Evolutionary conservation across 441 rosid genomes (phyloP).

Genomic region (Adansonia grandidieri): DNA sequence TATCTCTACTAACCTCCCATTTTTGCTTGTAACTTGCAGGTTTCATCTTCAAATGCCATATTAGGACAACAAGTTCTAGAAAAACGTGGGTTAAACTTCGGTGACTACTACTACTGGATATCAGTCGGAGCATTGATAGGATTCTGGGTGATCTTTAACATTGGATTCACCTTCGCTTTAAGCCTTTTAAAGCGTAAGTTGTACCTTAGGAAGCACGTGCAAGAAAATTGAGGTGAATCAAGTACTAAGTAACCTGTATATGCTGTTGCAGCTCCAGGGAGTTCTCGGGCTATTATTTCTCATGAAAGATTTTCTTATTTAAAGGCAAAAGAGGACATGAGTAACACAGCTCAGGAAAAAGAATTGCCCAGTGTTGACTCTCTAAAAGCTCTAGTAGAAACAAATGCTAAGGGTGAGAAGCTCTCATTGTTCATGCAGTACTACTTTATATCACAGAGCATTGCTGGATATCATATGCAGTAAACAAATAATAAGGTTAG

Average conservation of each 20-base stretch:
- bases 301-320: slow-evolving; percentile 29
- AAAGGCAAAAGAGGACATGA: slow-evolving; percentile 25
- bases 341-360: not conserved
- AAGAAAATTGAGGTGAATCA: not conserved
- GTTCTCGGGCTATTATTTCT: slow-evolving; percentile 35
- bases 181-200: slow-evolving; percentile 41
- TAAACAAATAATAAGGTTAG: not conserved
- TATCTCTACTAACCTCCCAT: not conserved
- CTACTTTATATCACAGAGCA: not conserved
- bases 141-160: slow-evolving; percentile 40
- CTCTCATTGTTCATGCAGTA: not conserved
- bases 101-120: slow-evolving; percentile 46
- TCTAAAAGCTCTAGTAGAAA: slow-evolving; percentile 14
- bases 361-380: not conserved
- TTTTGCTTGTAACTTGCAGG: slow-evolving; percentile 27
- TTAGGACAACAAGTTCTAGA: slow-evolving; percentile 38
- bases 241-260: slow-evolving; percentile 12
- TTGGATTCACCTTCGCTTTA: slow-evolving; percentile 43
- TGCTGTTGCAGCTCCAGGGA: slow-evolving; percentile 42
- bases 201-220: not conserved
- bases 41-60: slow-evolving; percentile 34
- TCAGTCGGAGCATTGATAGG: slow-evolving; percentile 47
- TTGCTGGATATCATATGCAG: not conserved
- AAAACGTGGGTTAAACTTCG: slow-evolving; percentile 41
- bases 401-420: slow-evolving; percentile 29